Conservation (phyloP, 148 eudicot species). For the Vaccinium corymbosum region DNA sequence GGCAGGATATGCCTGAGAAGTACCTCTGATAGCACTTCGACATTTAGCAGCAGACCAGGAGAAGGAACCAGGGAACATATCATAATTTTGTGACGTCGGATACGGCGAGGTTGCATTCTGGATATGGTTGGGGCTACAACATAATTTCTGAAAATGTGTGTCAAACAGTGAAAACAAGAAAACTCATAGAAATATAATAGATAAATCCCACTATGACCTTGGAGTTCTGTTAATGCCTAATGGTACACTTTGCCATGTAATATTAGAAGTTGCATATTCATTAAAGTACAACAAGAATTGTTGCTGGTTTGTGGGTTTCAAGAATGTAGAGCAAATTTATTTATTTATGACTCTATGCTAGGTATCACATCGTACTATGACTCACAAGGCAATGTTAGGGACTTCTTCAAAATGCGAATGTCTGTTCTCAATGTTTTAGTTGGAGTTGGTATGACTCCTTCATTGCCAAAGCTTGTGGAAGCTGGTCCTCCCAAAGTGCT, state of each 20-base stretch:
- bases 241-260: background rate
- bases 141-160: background rate
- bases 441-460: constrained; percentile 74
- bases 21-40: background rate
- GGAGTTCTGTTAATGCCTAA: background rate
- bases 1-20: background rate
- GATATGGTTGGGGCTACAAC: background rate
- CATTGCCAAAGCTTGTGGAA: constrained; percentile 68
- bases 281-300: background rate
- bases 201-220: background rate
- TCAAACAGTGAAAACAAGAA: background rate
- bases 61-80: background rate
- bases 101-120: too few species aligned
- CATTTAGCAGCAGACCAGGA: too few species aligned
- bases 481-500: constrained; percentile 87
- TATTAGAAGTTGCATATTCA: background rate
- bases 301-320: background rate
- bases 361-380: constrained; percentile 85
- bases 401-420: constrained; percentile 53
- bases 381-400: constrained; percentile 51
- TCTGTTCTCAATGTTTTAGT: constrained; percentile 57
- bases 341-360: constrained; percentile 19
- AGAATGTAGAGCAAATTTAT: background rate
- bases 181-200: background rate
- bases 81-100: background rate